Percentiles rank a stretch among this genome's conserved stretches.
phyloP scores from a whole-genome alignment of 208 protist genomes.

The Trypanosoma caninum region DNA sequence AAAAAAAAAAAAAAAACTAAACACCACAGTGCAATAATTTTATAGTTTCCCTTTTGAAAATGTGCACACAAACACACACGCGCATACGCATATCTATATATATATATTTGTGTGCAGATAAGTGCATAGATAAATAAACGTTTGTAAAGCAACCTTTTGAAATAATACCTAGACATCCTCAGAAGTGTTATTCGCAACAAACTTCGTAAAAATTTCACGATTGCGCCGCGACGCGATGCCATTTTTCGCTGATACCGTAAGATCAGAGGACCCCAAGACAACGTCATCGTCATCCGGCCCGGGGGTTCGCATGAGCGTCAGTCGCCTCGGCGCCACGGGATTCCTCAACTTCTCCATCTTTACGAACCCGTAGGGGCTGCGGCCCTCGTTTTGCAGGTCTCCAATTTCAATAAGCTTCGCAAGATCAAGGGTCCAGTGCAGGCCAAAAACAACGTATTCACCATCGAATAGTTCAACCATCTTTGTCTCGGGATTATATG shows the following conservation, averaged over 20 bases:
- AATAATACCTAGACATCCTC: neutral
- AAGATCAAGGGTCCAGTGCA: conserved; percentile 49
- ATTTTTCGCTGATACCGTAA: neutral
- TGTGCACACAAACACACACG: conserved; percentile 5
- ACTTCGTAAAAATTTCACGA: conserved; percentile 17
- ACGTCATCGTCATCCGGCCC: conserved; percentile 1
- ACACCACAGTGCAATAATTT: neutral
- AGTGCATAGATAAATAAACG: conserved; percentile 10
- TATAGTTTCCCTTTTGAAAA: neutral
- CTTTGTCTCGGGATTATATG: conserved; percentile 63
- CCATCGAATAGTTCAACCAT: conserved; percentile 77
- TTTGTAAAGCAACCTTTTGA: too few relatives aligned
- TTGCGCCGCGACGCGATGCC: neutral
- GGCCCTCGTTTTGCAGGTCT: conserved; percentile 71
- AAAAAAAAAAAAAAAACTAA: conserved; percentile 13
- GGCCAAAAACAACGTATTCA: conserved; percentile 82
- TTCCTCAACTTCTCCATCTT: conserved; percentile 31
- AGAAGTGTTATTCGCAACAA: conserved; percentile 13
- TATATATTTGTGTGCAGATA: conserved; percentile 17
- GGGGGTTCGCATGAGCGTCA: neutral
- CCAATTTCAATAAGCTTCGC: conserved; percentile 70
- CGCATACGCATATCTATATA: conserved; percentile 22
- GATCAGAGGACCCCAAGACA: neutral
- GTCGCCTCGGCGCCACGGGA: neutral
- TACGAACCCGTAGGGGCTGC: conserved; percentile 75